These are phyloP conservation scores for Filobasidium wieringae DNA, from an alignment of 768 basidiomycete genomes.

Conservation along the genomic window DNA sequence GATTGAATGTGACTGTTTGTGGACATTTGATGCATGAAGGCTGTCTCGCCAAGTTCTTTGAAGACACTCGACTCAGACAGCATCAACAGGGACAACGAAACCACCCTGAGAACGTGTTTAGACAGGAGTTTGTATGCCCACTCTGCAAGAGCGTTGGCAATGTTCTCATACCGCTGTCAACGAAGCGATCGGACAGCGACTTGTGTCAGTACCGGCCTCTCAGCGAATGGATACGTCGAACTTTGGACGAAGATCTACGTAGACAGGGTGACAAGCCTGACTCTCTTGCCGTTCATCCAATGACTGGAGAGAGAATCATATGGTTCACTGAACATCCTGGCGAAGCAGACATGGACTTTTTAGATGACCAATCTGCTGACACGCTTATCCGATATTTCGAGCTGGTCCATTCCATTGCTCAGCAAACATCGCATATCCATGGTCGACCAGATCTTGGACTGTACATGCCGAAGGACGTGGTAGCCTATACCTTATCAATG, in stretches of 20 bases:
- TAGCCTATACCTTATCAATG: slow-evolving; percentile 73
- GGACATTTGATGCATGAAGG: slow-evolving; percentile 95
- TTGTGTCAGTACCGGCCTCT: slow-evolving; percentile 46
- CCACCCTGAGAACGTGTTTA: slow-evolving; percentile 85
- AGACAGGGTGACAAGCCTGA: neutral
- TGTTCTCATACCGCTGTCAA: slow-evolving; percentile 69
- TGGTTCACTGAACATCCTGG: neutral
- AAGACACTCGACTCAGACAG: slow-evolving; percentile 76
- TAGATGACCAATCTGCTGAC: neutral
- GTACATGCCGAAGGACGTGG: slow-evolving; percentile 81
- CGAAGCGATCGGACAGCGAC: slow-evolving; percentile 14
- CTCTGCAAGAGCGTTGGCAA: slow-evolving; percentile 95
- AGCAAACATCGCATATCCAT: slow-evolving; percentile 66
- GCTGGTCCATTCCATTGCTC: slow-evolving; percentile 64
- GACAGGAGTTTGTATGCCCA: slow-evolving; percentile 92
- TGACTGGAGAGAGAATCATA: neutral
- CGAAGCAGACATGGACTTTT: neutral
- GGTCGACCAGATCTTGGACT: slow-evolving; percentile 66
- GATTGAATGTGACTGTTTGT: slow-evolving; percentile 75
- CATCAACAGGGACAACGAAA: slow-evolving; percentile 77
- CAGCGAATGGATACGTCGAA: slow-evolving; percentile 67
- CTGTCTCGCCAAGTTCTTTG: slow-evolving; percentile 82
- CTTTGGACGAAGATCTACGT: neutral
- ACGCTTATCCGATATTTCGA: slow-evolving; percentile 81
- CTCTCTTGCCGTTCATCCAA: neutral